Evolutionary conservation across 2,329 filamentous ascomycete genomes (phyloP), one percentile per base, ranked within the genome.

Genomic region (Pyrenophora graminea): DNA sequence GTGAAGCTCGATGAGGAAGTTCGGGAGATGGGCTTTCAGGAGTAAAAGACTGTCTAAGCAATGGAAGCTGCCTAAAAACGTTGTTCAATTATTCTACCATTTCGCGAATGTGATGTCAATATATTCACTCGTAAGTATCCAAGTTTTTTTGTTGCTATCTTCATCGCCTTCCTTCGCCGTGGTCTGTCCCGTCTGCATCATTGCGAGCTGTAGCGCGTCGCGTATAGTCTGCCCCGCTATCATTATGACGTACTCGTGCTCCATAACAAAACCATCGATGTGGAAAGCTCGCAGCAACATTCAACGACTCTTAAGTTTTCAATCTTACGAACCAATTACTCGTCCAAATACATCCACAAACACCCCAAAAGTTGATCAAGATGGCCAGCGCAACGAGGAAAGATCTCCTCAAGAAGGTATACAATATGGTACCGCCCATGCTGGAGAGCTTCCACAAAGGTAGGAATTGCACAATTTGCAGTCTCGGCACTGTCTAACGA

Each of bases 401-500:
- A 74, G 85, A 89, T 63, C 79, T 96, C 45, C 79, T 99, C 50
- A 77, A 80, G 61, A 93, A 90, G 75, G 91, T 92, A 68, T 89
- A 88, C 80, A 90, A 88, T 71, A 88, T 99, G 79, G 84, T 99
- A 53, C 94, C 94, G 59, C 94, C 94, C 9, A 90, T 99, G 90
- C 83, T 97, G 46, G 90, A 94, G 71, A 90, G 85, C 69, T 97
- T 97, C 71, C 94, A 97, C 77, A 99, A 99, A 82, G 94, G 93
- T 91, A 70, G 39, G 49, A 19, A 25, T 8, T 4, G 1, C 27
- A 15, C 19, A 25, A n/a, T 3, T 21, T 6, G 3, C 13, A 13
- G 7, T 4, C 15, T 23, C 32, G 39, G 18, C 1, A 13, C 27
- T 23, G 36, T 33, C 58, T 70, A 56, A 72, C 32, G 12, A 6